Base-by-base conservation (phyloP, 352 stramenopile species). In the Phytophthora foliorum region DNA sequence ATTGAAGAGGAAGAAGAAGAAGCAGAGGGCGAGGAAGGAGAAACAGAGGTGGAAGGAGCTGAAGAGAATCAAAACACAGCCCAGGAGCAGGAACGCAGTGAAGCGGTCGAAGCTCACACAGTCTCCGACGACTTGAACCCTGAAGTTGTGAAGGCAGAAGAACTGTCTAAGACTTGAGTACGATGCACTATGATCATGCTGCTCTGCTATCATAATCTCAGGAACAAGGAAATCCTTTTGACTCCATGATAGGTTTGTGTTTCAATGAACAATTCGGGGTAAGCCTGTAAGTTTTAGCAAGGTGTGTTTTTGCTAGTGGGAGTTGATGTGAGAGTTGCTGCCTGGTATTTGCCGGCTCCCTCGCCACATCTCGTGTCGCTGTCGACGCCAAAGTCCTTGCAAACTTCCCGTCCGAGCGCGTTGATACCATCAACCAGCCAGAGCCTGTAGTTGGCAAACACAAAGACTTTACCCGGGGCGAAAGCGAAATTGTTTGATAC, bases 361-460 rank as follows among this genome's bases (percentile, higher is more conserved):
- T 46, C 3, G 38, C 3, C 8, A 29, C 56, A 63, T 36, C 56
- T 31, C 56, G 56, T 29, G 42, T 63, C 56, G 31, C 56, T 63
- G 29, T 55, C 56, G 6, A 13, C 29, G 19, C 56, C 56, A 31
- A 63, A 63, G 56, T 63, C 56, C 56, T 63, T 63, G 42, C 56
- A 63, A 32, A 63, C 42, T 29, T 63, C 56, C 21, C 56, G 25
- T 13, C 56, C 56, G 13, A 63, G 42, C 29, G 56, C 56, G 21
- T 63, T 54, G 31, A 63, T 63, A 6, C 56, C 56, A 38, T 63
- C 56, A 4, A 63, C 42, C 13, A 63, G 17, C 56, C 56, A 63
- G 6, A 63, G 42, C 19, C 56, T 54, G 41, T 44, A 38, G 56
- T 63, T 63, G 31, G 56, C 56, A 36, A 63, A 63, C 31, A 63